Evolutionary conservation across 352 stramenopile species (phyloP).

Genomic region (Phytophthora lateralis): DNA sequence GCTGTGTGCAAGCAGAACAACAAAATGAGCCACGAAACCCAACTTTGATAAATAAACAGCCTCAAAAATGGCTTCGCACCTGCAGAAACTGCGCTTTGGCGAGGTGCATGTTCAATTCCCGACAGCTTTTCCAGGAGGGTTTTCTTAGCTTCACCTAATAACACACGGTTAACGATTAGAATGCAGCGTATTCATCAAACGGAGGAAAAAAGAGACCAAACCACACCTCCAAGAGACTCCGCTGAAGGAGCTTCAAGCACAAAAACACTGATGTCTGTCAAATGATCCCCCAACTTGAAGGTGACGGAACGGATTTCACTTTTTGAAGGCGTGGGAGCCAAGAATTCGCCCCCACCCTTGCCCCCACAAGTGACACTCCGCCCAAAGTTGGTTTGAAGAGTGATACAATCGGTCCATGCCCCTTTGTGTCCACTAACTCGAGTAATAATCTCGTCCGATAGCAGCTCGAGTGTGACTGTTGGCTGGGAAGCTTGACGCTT

Average conservation of each 20-base stretch:
- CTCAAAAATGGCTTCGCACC: slow-evolving; percentile 21
- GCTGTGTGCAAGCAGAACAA: slow-evolving; percentile 25
- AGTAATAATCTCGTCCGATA: slow-evolving; percentile 56
- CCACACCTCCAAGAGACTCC: slow-evolving; percentile 28
- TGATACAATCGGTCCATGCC: slow-evolving; percentile 76
- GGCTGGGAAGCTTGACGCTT: slow-evolving; percentile 35
- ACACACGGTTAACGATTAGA: not conserved
- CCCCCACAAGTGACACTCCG: slow-evolving; percentile 61
- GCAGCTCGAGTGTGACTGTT: slow-evolving; percentile 40
- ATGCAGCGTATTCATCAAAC: not conserved
- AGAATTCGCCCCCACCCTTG: slow-evolving; percentile 63
- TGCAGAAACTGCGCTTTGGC: slow-evolving; percentile 39
- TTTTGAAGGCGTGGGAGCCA: slow-evolving; percentile 27
- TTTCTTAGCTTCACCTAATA: slow-evolving; percentile 37
- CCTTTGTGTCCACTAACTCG: slow-evolving; percentile 65
- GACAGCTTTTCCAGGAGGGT: slow-evolving; percentile 27
- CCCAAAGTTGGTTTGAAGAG: slow-evolving; percentile 70
- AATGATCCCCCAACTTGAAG: slow-evolving; percentile 72
- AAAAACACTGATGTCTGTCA: slow-evolving; percentile 63
- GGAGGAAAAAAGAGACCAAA: not conserved
- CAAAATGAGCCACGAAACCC: slow-evolving; percentile 1
- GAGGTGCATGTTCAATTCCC: slow-evolving; percentile 13
- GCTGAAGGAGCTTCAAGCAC: slow-evolving; percentile 29
- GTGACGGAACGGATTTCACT: slow-evolving; percentile 66
- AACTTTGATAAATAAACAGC: too few species aligned